A percentile compares a stretch with the other conserved stretches of the same genome.
These are phyloP conservation scores for Chimonanthus salicifolius DNA, from an alignment of 164 flowering plant genomes.

Conservation along the genomic window DNA sequence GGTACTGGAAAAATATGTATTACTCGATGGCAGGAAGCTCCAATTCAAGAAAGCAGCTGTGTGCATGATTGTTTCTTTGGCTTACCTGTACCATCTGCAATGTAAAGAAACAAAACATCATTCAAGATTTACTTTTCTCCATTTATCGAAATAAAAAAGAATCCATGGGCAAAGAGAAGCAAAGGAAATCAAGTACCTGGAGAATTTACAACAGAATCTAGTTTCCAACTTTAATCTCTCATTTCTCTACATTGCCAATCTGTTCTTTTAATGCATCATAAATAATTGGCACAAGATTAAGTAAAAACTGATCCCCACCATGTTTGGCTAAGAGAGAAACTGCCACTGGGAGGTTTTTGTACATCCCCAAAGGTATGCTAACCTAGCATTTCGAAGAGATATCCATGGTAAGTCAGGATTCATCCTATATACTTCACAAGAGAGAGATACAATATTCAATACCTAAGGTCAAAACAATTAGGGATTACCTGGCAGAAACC, in stretches of 20 bases:
- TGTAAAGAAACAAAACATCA: not conserved
- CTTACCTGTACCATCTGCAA: constrained; percentile 1
- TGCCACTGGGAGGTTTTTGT: constrained; percentile 61
- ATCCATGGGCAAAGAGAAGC: not conserved
- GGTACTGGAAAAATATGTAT: too few species aligned
- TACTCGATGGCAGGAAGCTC: not conserved
- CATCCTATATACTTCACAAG: not conserved
- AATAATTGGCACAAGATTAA: constrained; percentile 53
- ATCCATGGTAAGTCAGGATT: not conserved
- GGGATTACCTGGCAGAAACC: constrained; percentile 78
- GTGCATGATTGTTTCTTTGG: not conserved
- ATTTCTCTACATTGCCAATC: not conserved
- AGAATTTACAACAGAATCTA: not conserved
- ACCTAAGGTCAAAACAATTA: too few species aligned
- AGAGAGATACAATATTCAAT: not conserved
- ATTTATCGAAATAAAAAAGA: not conserved
- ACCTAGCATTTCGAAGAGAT: constrained; percentile 40
- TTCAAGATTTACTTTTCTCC: not conserved
- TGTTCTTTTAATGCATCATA: constrained; percentile 43
- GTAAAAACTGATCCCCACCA: constrained; percentile 75
- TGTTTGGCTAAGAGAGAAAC: constrained; percentile 78
- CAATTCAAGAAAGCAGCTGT: not conserved
- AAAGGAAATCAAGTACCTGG: not conserved
- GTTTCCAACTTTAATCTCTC: not conserved
- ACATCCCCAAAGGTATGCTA: constrained; percentile 65